Evolutionary conservation across 2,329 filamentous ascomycete genomes (phyloP).

Genomic region (Cladosporium austrohemisphaericum): DNA sequence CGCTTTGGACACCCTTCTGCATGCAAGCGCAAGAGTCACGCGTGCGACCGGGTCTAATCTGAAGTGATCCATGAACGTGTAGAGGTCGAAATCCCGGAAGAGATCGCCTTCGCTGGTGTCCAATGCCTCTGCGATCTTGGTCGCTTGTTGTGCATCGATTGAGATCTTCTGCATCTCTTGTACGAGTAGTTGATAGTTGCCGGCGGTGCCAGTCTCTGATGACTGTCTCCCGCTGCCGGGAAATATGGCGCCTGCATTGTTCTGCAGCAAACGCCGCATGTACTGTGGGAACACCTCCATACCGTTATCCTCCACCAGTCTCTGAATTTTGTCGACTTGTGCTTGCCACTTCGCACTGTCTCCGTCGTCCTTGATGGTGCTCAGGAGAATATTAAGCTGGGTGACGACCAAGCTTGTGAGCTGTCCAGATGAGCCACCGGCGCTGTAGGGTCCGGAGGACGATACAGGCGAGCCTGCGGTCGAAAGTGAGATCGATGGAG

Average conservation of each 20-base stretch:
- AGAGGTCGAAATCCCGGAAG: conserved; percentile 94
- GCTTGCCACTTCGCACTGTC: conserved; percentile 87
- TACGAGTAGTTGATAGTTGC: conserved; percentile 77
- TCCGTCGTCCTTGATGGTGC: conserved; percentile 92
- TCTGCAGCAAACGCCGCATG: conserved; percentile 85
- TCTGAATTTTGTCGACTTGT: conserved; percentile 86
- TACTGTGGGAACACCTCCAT: conserved; percentile 99
- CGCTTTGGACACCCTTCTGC: conserved; percentile 73
- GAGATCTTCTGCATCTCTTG: conserved; percentile 83
- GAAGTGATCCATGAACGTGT: conserved; percentile 93
- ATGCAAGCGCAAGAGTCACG: conserved; percentile 81
- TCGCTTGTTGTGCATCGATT: conserved; percentile 74
- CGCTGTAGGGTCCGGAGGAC: conserved; percentile 44
- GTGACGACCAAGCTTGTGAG: conserved; percentile 92
- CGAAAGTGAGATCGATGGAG: conserved; percentile 51
- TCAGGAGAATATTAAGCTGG: conserved; percentile 90
- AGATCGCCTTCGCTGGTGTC: conserved; percentile 87
- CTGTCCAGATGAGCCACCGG: conserved; percentile 39
- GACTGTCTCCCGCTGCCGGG: conserved; percentile 66
- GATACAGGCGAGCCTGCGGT: conserved; percentile 38
- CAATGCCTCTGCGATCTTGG: conserved; percentile 89
- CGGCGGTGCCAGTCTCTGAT: conserved; percentile 56
- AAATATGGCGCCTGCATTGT: conserved; percentile 90
- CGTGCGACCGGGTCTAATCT: conserved; percentile 85
- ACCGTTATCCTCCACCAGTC: conserved; percentile 95